Conservation (phyloP, 345 rosid genomes). For the Eucalyptus melliodora region DNA sequence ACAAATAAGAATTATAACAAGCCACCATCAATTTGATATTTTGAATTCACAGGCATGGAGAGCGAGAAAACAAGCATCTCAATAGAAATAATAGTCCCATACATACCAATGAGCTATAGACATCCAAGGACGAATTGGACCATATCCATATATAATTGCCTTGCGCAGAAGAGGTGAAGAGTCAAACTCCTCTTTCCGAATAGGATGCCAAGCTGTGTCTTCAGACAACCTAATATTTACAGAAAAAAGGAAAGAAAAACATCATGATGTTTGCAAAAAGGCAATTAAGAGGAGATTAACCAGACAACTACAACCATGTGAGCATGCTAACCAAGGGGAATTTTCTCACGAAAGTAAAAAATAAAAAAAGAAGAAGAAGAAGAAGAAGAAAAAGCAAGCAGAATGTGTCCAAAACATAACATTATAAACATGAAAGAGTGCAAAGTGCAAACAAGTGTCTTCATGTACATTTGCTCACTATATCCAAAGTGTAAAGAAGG, state of each 20-base stretch:
- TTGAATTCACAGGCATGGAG: neutral
- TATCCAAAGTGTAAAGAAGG: neutral
- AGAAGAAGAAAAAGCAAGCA: too few species aligned
- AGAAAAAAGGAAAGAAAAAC: neutral
- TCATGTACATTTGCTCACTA: neutral
- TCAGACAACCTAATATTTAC: conserved; percentile 39
- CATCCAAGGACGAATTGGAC: conserved; percentile 95
- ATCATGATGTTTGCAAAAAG: neutral
- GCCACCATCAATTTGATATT: neutral
- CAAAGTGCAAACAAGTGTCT: neutral
- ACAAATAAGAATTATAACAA: neutral
- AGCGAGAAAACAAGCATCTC: neutral
- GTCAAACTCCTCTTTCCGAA: conserved; percentile 61
- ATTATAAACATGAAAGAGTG: too few species aligned
- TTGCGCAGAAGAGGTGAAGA: conserved; percentile 48
- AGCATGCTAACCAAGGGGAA: neutral
- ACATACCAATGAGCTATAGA: conserved; percentile 85
- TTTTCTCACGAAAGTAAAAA: neutral
- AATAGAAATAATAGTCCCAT: neutral
- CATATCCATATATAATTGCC: conserved; percentile 70
- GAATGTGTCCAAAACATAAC: too few species aligned
- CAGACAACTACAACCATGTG: neutral
- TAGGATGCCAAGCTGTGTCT: conserved; percentile 98
- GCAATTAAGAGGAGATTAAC: neutral
- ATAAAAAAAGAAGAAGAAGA: too few species aligned